Evolutionary conservation across 2,329 filamentous ascomycete species (phyloP).

Genomic region (Cladosporium cucumerinum): DNA sequence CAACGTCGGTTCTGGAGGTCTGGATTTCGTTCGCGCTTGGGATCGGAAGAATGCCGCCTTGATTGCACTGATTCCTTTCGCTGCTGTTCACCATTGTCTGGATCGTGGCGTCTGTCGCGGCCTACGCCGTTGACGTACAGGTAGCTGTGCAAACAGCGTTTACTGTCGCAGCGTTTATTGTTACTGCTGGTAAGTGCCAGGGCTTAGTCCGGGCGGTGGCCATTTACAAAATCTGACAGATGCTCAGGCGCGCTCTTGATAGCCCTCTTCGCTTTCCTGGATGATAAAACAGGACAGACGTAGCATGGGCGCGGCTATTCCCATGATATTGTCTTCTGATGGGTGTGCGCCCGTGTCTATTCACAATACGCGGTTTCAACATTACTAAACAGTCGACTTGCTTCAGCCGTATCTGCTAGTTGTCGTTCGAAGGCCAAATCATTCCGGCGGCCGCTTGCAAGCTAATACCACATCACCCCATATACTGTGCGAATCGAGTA

Average conservation of each 20-base stretch:
- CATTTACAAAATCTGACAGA: not conserved
- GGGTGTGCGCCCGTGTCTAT: too few relatives aligned
- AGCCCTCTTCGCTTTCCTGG: not conserved
- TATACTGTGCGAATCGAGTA: not conserved
- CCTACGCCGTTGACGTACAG: not conserved
- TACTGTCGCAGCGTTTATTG: not conserved
- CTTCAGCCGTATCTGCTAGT: too few relatives aligned
- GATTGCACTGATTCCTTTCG: not conserved
- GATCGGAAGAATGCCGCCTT: not conserved
- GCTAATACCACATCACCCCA: not conserved
- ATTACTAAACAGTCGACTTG: too few relatives aligned
- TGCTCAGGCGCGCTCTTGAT: not conserved
- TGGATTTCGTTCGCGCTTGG: slow-evolving; percentile 1
- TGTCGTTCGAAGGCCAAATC: too few relatives aligned
- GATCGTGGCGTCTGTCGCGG: not conserved
- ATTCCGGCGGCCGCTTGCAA: too few relatives aligned
- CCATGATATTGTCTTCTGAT: too few relatives aligned
- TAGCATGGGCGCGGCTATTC: not conserved
- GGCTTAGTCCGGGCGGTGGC: not conserved
- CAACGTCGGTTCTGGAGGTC: not conserved
- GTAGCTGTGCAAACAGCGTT: slow-evolving; percentile 3
- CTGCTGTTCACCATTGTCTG: not conserved
- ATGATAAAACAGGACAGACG: not conserved
- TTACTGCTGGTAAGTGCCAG: not conserved
- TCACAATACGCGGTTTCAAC: too few relatives aligned